Base-by-base conservation (phyloP, 1,284 basidiomycete genomes). In the Pseudozyma hubeiensis region DNA sequence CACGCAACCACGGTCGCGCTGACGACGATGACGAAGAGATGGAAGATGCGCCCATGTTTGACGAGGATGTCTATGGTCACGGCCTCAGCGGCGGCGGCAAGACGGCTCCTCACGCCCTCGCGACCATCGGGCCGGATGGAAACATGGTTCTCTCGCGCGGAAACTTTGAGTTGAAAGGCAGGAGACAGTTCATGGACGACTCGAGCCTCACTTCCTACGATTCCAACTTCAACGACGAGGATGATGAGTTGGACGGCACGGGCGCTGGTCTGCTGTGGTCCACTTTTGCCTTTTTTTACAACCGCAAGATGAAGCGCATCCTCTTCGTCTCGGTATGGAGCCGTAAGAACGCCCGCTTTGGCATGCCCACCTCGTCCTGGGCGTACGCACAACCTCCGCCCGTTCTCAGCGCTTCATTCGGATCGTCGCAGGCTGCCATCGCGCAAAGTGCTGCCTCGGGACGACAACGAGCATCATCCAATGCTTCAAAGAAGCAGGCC, bases 241-340 rank as follows among this genome's bases (percentile, higher is more conserved):
- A 92, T 82, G 91, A 92, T 72, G 83, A 83, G 86, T n/a, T 86
- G 85, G 66, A 87, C 85, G 71, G 85, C 75, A 81, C 82, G 14
- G 93, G 93, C 49, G 79, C 79, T n/a, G 92, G 93, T 5, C 87
- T 98, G 62, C 87, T 98, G 7, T 98, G 95, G 96, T 94, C 93
- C 37, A 94, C 93, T 14, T 94, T 97, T 84, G 97, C 94, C 90
- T 97, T 99, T 87, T 97, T 99, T 87, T 88, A 95, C 84, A 97
- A 95, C 87, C 89, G 91, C 83, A 96, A 93, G 80, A 85, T 86
- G 74, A 98, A 97, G 87, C 90, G 96, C 19, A 90, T 99, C 78
- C 85, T 99, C 52, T 98, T 97, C 85, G 89, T 97, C 64, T 93
- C 93, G 0, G 90, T 94, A 7, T 97, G 94, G 93, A 93, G 93